phyloP scores from a whole-genome alignment of 495 filamentous ascomycete species.

The Talaromyces adpressus region DNA sequence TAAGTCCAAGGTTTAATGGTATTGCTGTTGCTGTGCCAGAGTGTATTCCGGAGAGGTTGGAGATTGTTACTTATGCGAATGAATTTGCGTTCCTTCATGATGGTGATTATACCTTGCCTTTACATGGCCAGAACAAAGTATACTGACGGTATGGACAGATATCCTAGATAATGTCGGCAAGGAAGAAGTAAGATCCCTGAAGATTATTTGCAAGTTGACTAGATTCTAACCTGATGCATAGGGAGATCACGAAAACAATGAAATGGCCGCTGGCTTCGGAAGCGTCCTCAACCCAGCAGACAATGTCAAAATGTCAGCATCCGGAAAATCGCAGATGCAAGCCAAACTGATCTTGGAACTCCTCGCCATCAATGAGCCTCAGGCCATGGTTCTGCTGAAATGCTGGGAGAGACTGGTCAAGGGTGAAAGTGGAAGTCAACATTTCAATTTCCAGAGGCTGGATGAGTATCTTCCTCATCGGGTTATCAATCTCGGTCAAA shows the following conservation, averaged over 20 bases:
- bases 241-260: conserved; percentile 1
- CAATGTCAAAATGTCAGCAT: not conserved
- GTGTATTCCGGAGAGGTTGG: conserved; percentile 32
- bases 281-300: not conserved
- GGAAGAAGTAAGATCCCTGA: not conserved
- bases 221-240: not conserved
- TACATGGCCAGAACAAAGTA: not conserved
- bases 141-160: not conserved
- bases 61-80: conserved; percentile 33
- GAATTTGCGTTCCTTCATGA: conserved; percentile 39
- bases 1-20: not conserved
- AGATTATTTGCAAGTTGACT: not conserved
- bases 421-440: not conserved
- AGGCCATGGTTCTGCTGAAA: not conserved
- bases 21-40: conserved; percentile 18
- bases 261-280: not conserved
- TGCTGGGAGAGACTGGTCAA: not conserved
- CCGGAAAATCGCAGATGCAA: not conserved
- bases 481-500: not conserved
- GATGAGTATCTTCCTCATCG: conserved; percentile 4
- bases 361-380: not conserved
- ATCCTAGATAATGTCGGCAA: not conserved
- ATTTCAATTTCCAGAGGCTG: not conserved
- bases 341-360: not conserved
- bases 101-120: conserved; percentile 16